phyloP scores from a whole-genome alignment of 2,329 filamentous ascomycete genomes.

The Microdochium bolleyi region DNA sequence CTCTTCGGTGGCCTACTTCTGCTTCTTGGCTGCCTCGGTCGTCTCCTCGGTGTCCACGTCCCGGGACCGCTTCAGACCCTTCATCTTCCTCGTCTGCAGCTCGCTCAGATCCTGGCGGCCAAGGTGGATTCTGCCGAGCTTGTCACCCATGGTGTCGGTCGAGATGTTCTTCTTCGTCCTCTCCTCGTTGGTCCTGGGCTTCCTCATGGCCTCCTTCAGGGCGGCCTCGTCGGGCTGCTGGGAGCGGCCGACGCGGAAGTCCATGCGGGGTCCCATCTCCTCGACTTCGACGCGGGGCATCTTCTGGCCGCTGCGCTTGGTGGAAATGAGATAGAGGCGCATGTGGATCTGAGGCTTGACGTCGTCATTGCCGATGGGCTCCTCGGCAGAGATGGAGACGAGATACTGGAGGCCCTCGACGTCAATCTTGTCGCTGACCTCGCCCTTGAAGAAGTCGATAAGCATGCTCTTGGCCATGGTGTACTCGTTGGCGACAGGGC shows the following conservation, averaged over 20 bases:
- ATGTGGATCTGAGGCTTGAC: constrained; percentile 54
- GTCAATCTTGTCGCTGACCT: constrained; percentile 72
- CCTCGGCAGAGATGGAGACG: constrained; percentile 71
- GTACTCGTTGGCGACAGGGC: constrained; percentile 69
- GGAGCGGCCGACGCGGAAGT: constrained; percentile 77
- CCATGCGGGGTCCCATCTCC: constrained; percentile 90
- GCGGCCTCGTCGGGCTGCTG: constrained; percentile 70
- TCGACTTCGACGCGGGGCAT: constrained; percentile 88
- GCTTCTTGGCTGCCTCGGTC: constrained; percentile 21
- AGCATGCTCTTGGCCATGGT: constrained; percentile 82
- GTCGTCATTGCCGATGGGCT: constrained; percentile 37
- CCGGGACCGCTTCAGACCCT: constrained; percentile 83
- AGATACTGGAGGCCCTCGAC: constrained; percentile 93
- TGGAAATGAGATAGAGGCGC: constrained; percentile 78
- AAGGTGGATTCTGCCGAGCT: constrained; percentile 87
- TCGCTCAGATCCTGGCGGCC: constrained; percentile 81
- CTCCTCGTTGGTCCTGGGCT: constrained; percentile 67
- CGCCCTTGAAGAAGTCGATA: constrained; percentile 84
- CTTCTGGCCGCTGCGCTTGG: constrained; percentile 78
- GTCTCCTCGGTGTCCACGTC: constrained; percentile 50
- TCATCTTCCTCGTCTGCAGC: constrained; percentile 98
- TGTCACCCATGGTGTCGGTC: constrained; percentile 88
- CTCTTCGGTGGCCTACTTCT: neutral
- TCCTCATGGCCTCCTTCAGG: constrained; percentile 87
- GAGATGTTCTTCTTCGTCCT: constrained; percentile 93